Conservation (phyloP, 2,329 filamentous ascomycete genomes). For the Amylocarpus encephaloides region DNA sequence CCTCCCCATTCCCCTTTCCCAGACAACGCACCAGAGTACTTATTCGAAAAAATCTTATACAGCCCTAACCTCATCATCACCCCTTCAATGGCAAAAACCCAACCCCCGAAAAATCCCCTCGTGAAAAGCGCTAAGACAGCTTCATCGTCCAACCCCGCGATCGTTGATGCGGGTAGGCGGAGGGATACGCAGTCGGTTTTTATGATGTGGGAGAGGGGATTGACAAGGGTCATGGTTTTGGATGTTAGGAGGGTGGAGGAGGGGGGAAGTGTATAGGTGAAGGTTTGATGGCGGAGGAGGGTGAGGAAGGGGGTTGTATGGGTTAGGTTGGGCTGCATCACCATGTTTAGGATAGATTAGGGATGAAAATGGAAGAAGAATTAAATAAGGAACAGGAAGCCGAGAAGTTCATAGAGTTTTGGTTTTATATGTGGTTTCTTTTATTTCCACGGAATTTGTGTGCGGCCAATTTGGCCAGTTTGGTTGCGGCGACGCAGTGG, state of each 20-base stretch:
- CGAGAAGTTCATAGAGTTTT: too few species aligned
- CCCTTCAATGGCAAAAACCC: neutral
- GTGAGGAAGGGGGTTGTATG: neutral
- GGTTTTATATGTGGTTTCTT: too few species aligned
- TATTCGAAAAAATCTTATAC: neutral
- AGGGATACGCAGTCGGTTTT: constrained; percentile 1
- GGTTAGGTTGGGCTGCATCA: neutral
- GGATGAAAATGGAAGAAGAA: too few species aligned
- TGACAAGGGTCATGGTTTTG: neutral
- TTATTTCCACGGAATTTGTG: too few species aligned
- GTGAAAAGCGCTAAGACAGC: neutral
- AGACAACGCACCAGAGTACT: neutral
- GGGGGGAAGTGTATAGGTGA: neutral
- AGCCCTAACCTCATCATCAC: neutral
- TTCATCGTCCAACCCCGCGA: constrained; percentile 1
- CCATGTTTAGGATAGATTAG: neutral
- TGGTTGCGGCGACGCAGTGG: too few species aligned
- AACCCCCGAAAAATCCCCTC: constrained; percentile 5
- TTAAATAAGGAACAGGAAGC: too few species aligned
- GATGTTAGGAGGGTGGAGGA: neutral
- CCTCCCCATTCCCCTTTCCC: neutral
- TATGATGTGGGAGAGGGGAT: neutral
- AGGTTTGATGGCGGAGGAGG: constrained; percentile 1
- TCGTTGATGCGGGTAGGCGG: neutral
- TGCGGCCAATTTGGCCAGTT: too few species aligned